Percentiles rank a stretch among this genome's conserved stretches.
Evolutionary conservation across 208 protist species (phyloP).

Genomic region (Phytomonas sp.): DNA sequence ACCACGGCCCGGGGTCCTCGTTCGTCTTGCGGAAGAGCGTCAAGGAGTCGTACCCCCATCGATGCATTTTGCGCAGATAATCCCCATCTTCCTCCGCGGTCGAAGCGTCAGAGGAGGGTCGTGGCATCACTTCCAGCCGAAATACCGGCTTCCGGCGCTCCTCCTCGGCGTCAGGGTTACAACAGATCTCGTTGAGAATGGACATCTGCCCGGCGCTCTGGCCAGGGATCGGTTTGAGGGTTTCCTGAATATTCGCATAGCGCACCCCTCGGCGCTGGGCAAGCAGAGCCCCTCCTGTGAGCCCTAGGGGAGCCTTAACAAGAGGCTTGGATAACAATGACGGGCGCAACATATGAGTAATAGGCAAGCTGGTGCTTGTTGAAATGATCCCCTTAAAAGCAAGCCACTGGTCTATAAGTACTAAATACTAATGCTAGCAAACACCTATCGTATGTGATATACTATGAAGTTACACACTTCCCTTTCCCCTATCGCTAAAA

Average conservation of each 20-base stretch:
- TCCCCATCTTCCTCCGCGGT: slow-evolving; percentile 11
- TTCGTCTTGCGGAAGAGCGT: slow-evolving; percentile 83
- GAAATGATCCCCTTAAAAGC: not conserved
- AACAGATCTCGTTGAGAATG: slow-evolving; percentile 79
- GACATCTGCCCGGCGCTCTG: slow-evolving; percentile 79
- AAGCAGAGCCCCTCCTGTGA: not conserved
- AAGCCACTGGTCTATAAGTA: not conserved
- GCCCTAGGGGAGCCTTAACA: not conserved
- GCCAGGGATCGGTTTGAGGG: slow-evolving; percentile 60
- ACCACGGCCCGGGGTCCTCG: slow-evolving; percentile 84
- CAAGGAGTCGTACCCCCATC: slow-evolving; percentile 84
- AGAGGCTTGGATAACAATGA: not conserved
- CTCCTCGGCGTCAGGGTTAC: slow-evolving; percentile 80
- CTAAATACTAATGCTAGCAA: not conserved
- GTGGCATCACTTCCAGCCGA: slow-evolving; percentile 53
- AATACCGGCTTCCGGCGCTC: slow-evolving; percentile 78
- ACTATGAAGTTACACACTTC: not conserved
- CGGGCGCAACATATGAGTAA: not conserved
- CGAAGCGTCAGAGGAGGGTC: slow-evolving; percentile 3
- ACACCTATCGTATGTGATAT: not conserved
- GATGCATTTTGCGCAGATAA: slow-evolving; percentile 70
- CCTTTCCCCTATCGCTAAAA: not conserved
- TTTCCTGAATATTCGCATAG: slow-evolving; percentile 77
- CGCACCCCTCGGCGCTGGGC: slow-evolving; percentile 44
- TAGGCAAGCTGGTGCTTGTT: not conserved